Evolutionary conservation across 2,329 filamentous ascomycete species (phyloP), one percentile per base, ranked within the genome.

Genomic region (Blastomyces emzantsi): DNA sequence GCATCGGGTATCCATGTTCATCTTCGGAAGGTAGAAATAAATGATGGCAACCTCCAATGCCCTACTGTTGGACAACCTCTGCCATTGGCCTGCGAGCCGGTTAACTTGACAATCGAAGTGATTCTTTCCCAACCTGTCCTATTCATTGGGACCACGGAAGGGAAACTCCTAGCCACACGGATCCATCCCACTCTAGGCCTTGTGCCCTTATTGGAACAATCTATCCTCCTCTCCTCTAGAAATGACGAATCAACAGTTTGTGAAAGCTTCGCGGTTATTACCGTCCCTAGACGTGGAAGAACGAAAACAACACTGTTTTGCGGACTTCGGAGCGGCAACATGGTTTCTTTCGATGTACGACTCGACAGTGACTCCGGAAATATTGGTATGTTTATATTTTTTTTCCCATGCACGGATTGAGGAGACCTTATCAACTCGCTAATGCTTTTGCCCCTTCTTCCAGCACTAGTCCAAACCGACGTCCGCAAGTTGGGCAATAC

Each of bases 241-340:
- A 67, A 71, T 33, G 71, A 73, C 43, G 68, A 75, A 51, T 76
- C 72, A 5, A 74, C 69, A 54, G 72, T 72, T 9, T 73, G 74
- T 63, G 76, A 76, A 63, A 77, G 70, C 51, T 66, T 76, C 66
- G 70, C 69, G 39, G 64, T 70, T 17, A 65, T 77, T 54, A 64
- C 68, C n/a, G 64, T 69, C 62, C 41, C 61, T 17, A 51, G 64
- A 25, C 62, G 65, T 51, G 65, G 62, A 3, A 43, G 62, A 5
- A 63, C 64, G 15, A 68, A 67, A 39, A 67, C 65, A 55, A 65
- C 71, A 66, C 55, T 80, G 15, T 71, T 81, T 15, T 81, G 79
- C 66, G 79, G 79, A 13, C 71, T 81, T 57, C 76, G 79, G 47
- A 77, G 76, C 66, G 79, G 79, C 45, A 73, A 73, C 60, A 67